Base-by-base conservation (phyloP, 495 filamentous ascomycete species). In the Neurospora tetraspora region DNA sequence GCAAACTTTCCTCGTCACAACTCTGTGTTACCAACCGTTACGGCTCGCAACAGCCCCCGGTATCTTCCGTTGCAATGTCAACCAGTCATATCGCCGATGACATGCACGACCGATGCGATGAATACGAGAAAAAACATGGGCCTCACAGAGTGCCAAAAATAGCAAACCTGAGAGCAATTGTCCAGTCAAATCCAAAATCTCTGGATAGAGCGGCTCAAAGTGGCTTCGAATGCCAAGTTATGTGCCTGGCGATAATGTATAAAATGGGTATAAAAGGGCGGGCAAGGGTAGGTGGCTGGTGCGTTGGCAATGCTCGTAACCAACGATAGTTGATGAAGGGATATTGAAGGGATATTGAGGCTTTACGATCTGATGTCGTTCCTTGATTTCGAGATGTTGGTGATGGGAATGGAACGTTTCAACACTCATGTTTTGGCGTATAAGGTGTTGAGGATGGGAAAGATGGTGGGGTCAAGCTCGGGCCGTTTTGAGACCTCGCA, bases 141-240 rank as follows among this genome's bases (percentile, higher is more conserved):
- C 12, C 12, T 18, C 18, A 5, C 36, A 45, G 9, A 20, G 6
- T 37, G 59, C 39, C 53, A 61, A 61, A 61, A 61, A 61, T 61
- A 61, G 45, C 45, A 31, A 61, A 16, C 6, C 5, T 23, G 20
- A 6, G 11, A 61, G 23, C 14, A 34, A 61, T 61, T 61, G 12
- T 4, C 53, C 27, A 61, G 27, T 61, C 0, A 61, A 34, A 16
- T 1, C 0, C 6, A 0, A 9, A 61, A 0, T 14, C 1, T 4
- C 6, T 18, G 53, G 27, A 61, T 31, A 18, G 5, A 34, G 12
- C 27, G 53, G 53, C 27, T 61, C 27, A 2, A 34, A 6, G 27
- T 34, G 14, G 27, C 27, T 34, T 18, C 12, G 3, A 31, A 61
- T 61, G 53, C 53, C 53, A 61, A 18, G 53, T 9, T 18, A 9